Conservation (phyloP, 1,139 yeast genomes). For the Geotrichum bryndzae region DNA sequence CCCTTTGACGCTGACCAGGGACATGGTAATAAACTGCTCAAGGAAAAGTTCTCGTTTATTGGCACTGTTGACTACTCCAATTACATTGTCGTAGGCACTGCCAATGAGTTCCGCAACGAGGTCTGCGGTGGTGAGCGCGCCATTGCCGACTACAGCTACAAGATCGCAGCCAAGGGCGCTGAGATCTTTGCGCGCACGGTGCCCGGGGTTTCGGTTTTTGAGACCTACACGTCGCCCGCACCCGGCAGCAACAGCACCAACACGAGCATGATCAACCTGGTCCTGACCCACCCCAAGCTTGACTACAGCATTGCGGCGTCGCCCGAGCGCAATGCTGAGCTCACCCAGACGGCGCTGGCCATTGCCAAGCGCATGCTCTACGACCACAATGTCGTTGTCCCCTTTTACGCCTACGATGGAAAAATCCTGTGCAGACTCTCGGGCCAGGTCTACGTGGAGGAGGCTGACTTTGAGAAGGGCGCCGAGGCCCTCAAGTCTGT, state of each 20-base stretch:
- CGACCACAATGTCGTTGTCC: conserved; percentile 44
- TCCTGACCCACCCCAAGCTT: conserved; percentile 34
- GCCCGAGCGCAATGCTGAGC: conserved; percentile 10
- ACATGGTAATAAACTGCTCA: conserved; percentile 1
- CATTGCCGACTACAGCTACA: conserved; percentile 45
- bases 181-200: conserved; percentile 34
- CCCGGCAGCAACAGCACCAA: conserved; percentile 28
- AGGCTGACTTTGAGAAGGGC: conserved; percentile 48
- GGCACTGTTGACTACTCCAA: conserved; percentile 39
- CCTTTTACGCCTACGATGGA: conserved; percentile 41
- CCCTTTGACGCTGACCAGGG: conserved; percentile 13
- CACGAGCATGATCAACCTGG: conserved; percentile 47
- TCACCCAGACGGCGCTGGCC: conserved; percentile 20
- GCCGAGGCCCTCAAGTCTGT: conserved; percentile 33
- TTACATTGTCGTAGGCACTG: conserved; percentile 37
- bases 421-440: conserved; percentile 48
- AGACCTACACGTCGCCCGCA: conserved; percentile 38
- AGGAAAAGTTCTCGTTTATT: conserved; percentile 33
- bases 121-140: conserved; percentile 58
- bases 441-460: conserved; percentile 55
- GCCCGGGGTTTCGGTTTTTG: conserved; percentile 22
- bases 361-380: conserved; percentile 16
- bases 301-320: background rate
- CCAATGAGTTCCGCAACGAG: conserved; percentile 47
- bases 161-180: conserved; percentile 44